Conservation (phyloP, 805 yeast species). For the Suhomyces tanzawaensis region DNA sequence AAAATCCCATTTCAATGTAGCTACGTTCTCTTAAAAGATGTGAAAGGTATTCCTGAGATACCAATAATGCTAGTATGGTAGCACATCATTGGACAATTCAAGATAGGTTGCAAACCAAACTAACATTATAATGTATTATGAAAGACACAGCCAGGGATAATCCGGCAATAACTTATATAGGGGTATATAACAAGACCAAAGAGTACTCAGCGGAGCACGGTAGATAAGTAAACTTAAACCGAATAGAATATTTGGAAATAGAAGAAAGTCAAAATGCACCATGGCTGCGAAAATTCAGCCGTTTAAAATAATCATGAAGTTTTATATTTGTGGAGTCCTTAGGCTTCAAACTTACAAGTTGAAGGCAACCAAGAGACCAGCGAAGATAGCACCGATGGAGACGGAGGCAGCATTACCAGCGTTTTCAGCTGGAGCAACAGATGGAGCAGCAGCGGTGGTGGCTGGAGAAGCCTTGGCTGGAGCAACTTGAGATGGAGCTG, state of each 20-base stretch:
- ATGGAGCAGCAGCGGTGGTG: constrained; percentile 7
- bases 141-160: background rate
- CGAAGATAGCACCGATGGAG: constrained; percentile 10
- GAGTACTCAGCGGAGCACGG: background rate
- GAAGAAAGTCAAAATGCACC: constrained; percentile 3
- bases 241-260: background rate
- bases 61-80: too few species aligned
- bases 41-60: too few species aligned
- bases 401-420: constrained; percentile 10
- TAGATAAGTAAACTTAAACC: background rate
- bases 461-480: background rate
- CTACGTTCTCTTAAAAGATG: too few species aligned
- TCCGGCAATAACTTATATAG: background rate
- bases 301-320: background rate
- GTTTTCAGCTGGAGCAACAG: constrained; percentile 8
- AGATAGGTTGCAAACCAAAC: background rate
- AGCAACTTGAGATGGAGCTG: constrained; percentile 5
- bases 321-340: background rate
- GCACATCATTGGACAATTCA: background rate
- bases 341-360: constrained; percentile 9
- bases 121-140: background rate
- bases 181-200: background rate
- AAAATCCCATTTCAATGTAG: too few species aligned
- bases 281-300: constrained; percentile 2
- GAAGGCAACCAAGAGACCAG: constrained; percentile 10